Evolutionary conservation across 768 basidiomycete genomes (phyloP).

Genomic region (Flagelloscypha sp.): DNA sequence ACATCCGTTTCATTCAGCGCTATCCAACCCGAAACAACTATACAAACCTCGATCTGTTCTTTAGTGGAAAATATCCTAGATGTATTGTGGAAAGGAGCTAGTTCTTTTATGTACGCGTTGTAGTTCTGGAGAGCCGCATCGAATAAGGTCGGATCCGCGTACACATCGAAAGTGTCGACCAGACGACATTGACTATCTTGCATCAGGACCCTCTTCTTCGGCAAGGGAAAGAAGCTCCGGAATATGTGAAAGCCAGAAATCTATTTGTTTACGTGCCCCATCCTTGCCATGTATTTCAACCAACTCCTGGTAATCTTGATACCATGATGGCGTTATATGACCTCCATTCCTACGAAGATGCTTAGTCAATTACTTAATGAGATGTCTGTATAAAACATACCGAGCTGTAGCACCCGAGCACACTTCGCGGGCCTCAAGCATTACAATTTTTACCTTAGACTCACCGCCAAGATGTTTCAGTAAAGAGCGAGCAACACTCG

Average conservation of each 20-base stretch:
- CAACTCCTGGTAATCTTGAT: constrained; percentile 47
- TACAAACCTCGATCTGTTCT: too few relatives aligned
- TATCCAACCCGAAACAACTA: too few relatives aligned
- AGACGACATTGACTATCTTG: constrained; percentile 47
- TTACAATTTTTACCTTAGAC: constrained; percentile 39
- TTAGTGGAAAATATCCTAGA: too few relatives aligned
- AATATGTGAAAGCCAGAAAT: constrained; percentile 56
- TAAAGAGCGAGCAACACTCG: constrained; percentile 48
- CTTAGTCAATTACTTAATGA: background rate
- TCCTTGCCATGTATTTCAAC: constrained; percentile 37
- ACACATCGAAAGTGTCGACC: constrained; percentile 55
- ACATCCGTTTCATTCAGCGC: too few relatives aligned
- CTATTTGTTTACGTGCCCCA: constrained; percentile 43
- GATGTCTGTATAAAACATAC: constrained; percentile 24
- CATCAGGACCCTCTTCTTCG: constrained; percentile 42
- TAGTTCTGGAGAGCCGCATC: too few relatives aligned
- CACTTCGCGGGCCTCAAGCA: constrained; percentile 74
- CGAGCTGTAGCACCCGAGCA: constrained; percentile 72
- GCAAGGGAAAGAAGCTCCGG: constrained; percentile 39
- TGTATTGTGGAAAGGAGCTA: too few relatives aligned
- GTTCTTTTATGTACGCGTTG: too few relatives aligned
- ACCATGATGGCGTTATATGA: constrained; percentile 53
- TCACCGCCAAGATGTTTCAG: constrained; percentile 27
- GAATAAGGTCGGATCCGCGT: constrained; percentile 33
- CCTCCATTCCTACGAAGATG: constrained; percentile 51